These are phyloP conservation scores for Alnus glutinosa DNA, from an alignment of 306 rosid genomes.

Conservation along the genomic window DNA sequence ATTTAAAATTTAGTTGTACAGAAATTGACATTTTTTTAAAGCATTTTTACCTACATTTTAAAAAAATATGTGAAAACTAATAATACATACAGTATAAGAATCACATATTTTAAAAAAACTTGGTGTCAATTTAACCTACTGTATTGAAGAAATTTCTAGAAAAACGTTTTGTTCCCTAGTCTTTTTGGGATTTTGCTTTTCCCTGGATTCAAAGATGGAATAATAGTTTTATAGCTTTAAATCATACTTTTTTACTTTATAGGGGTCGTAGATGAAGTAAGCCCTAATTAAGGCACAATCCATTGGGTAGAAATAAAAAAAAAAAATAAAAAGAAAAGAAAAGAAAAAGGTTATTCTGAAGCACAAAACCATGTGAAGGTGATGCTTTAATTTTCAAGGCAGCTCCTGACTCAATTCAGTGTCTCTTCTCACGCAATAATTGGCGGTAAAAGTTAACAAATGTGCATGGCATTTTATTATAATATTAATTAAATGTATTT, in stretches of 20 bases:
- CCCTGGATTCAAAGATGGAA: constrained; percentile 33
- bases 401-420: not conserved
- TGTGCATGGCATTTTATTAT: not conserved
- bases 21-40: too few relatives aligned
- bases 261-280: constrained; percentile 26
- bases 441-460: not conserved
- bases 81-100: too few relatives aligned
- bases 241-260: constrained; percentile 6
- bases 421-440: not conserved
- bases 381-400: constrained; percentile 29
- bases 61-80: too few relatives aligned
- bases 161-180: not conserved
- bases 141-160: too few relatives aligned
- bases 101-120: too few relatives aligned
- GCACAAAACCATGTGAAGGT: constrained; percentile 53
- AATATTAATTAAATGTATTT: too few relatives aligned
- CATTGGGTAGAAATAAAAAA: constrained; percentile 12
- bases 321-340: not conserved
- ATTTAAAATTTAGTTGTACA: too few relatives aligned
- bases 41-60: too few relatives aligned
- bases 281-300: constrained; percentile 44
- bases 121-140: too few relatives aligned
- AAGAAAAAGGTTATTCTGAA: constrained; percentile 16
- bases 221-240: constrained; percentile 15
- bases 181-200: constrained; percentile 38